phyloP scores from a whole-genome alignment of 2,329 filamentous ascomycete genomes.

The Colletotrichum brevisporum region DNA sequence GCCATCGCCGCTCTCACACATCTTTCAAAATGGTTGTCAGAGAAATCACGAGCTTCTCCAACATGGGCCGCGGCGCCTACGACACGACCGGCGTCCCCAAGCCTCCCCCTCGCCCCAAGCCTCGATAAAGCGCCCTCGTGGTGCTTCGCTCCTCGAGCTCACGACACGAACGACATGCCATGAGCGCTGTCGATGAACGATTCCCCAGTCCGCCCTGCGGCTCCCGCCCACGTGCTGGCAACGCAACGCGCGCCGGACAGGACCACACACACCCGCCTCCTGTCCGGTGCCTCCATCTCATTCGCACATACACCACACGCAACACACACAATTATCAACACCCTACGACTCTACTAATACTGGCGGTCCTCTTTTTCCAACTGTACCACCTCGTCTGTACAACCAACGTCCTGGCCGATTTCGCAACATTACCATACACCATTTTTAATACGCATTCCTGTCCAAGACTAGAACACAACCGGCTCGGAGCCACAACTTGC shows the following conservation, averaged over 20 bases:
- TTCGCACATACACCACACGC: constrained; percentile 28
- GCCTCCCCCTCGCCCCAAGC: constrained; percentile 60
- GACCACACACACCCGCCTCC: constrained; percentile 30
- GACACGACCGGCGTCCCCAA: constrained; percentile 66
- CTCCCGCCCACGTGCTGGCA: constrained; percentile 42
- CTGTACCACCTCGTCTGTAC: constrained; percentile 38
- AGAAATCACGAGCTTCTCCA: constrained; percentile 50
- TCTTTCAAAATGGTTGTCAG: constrained; percentile 53
- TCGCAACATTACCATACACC: constrained; percentile 45
- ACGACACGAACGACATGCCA: constrained; percentile 16
- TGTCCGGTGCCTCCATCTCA: constrained; percentile 29
- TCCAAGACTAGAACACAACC: constrained; percentile 51
- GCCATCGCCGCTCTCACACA: constrained; percentile 8
- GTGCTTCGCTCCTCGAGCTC: not conserved
- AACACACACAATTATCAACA: constrained; percentile 16
- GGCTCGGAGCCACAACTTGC: constrained; percentile 56
- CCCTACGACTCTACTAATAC: constrained; percentile 35
- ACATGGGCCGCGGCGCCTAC: constrained; percentile 67
- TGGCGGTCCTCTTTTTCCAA: constrained; percentile 29
- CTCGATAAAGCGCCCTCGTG: constrained; percentile 48
- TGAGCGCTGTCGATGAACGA: constrained; percentile 23
- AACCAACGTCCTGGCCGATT: constrained; percentile 37
- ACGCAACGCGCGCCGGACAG: constrained; percentile 36
- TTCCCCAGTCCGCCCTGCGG: constrained; percentile 12
- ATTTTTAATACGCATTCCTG: constrained; percentile 53